Evolutionary conservation across 1,284 basidiomycete genomes (phyloP), one percentile per base, ranked within the genome.

Genomic region (Fomitopsis schrenkii): DNA sequence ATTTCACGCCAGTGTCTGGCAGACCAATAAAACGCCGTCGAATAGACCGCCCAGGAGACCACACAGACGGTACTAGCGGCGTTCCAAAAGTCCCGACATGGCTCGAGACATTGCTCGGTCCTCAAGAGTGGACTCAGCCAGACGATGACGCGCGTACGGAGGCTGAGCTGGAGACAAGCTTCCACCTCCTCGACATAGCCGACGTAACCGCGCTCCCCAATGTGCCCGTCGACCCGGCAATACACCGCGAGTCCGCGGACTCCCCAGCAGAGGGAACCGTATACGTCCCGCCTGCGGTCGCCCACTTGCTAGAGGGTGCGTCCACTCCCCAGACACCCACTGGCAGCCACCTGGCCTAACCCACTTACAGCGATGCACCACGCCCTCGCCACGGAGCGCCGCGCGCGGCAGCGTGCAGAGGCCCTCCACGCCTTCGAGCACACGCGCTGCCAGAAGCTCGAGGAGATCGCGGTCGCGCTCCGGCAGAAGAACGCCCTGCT

Each of bases 261-360:
- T 17, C 44, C 35, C 10, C 45, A 9, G 26, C 15, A 33, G 8
- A 63, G 26, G 61, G 66, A 15, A 66, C 65, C 44, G 61, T 77
- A 9, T 79, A 77, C 57, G 71, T 79, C 10, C 77, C 77, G 0
- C 72, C 74, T 1, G 63, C 68, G 9, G 64, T 78, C 8, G 70
- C 68, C 41, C 74, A 69, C 55, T 74, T 79, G 42, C 67, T 79
- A 46, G 69, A 72, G 41, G 70, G 76, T 78, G 60, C n/a, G 68
- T 64, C 30, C 9, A 8, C 44, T n/a, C 26, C 6, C 26, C 36
- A 5, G 5, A 5, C 30, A 45, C 14, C 28, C 35, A 15, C 22
- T 22, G 22, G 22, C 22, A 12, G 2, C 59, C 28, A 42, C n/a
- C 22, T 30, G 5, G 45, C 60, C 58, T 52, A 58, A 42, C 30